Percentiles rank a stretch among this genome's conserved stretches.
Conservation (phyloP, 306 rosid species). For the Luffa acutangula region DNA sequence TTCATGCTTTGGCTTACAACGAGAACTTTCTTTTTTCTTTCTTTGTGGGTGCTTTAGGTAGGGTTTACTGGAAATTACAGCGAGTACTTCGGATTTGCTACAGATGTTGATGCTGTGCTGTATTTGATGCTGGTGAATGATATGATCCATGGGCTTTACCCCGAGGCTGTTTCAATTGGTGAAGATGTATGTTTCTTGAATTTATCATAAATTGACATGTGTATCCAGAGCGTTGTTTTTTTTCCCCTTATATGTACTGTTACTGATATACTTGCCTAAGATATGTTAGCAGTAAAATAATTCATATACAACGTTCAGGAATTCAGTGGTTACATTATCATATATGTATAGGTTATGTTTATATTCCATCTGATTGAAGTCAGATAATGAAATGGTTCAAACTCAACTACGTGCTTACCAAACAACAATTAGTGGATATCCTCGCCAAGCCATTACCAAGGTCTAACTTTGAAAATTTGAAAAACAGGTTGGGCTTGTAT, state of each 20-base stretch:
- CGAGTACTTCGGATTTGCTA: constrained; percentile 77
- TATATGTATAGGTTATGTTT: not conserved
- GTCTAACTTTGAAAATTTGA: not conserved
- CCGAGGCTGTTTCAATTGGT: constrained; percentile 81
- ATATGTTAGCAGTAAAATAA: not conserved
- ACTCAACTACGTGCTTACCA: not conserved
- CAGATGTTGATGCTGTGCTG: constrained; percentile 89
- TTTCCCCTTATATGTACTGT: not conserved
- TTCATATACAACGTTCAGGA: not conserved
- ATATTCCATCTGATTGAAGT: not conserved
- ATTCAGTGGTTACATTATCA: not conserved
- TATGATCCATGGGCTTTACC: constrained; percentile 88
- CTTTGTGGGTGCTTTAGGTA: constrained; percentile 31
- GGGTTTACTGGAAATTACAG: constrained; percentile 84
- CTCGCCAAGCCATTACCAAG: not conserved
- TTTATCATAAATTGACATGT: constrained; percentile 9
- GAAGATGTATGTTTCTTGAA: constrained; percentile 75
- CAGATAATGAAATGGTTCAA: not conserved
- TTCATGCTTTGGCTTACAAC: not conserved
- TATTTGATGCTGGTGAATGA: constrained; percentile 97
- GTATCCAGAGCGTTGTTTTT: not conserved
- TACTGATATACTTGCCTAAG: not conserved
- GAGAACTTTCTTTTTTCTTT: not conserved
- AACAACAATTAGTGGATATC: not conserved
- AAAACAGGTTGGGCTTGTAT: not conserved